These are phyloP conservation scores for Asparagopsis taxiformis DNA, from an alignment of 31 red algal genomes.

Conservation along the genomic window DNA sequence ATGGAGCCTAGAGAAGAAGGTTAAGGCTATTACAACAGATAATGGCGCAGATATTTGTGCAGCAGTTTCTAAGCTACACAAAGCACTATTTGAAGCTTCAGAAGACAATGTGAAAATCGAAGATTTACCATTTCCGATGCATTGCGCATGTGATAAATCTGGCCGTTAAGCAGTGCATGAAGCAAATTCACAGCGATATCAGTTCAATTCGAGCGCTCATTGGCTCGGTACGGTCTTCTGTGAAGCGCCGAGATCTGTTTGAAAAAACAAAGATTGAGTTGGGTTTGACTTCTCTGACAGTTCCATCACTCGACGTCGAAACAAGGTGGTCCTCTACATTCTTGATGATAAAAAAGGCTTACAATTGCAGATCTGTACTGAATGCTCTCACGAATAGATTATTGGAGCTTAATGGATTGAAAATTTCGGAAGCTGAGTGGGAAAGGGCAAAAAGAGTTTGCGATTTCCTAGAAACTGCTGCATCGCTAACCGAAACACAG, in stretches of 20 bases:
- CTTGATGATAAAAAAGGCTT: no score
- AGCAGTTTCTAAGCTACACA: neutral
- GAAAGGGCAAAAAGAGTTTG: neutral
- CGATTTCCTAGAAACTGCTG: neutral
- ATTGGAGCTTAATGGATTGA: neutral
- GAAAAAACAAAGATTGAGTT: neutral
- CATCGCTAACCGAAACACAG: neutral
- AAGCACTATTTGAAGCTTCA: neutral
- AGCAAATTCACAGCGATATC: no score
- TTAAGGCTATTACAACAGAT: neutral
- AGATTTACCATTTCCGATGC: neutral
- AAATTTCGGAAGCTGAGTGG: neutral
- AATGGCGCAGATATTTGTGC: neutral
- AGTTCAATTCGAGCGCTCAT: neutral
- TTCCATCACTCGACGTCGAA: neutral
- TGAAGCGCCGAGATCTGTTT: slow-evolving; percentile 1
- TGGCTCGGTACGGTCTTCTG: neutral
- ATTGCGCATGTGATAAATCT: neutral
- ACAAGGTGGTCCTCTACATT: neutral
- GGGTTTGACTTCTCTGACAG: neutral
- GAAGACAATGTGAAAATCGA: neutral
- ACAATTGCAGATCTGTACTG: no score
- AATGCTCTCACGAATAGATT: neutral
- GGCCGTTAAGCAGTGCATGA: no score
- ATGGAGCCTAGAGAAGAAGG: neutral